Evolutionary conservation across 2,329 filamentous ascomycete species (phyloP), one percentile per base, ranked within the genome.

Genomic region (Fusarium sp.): DNA sequence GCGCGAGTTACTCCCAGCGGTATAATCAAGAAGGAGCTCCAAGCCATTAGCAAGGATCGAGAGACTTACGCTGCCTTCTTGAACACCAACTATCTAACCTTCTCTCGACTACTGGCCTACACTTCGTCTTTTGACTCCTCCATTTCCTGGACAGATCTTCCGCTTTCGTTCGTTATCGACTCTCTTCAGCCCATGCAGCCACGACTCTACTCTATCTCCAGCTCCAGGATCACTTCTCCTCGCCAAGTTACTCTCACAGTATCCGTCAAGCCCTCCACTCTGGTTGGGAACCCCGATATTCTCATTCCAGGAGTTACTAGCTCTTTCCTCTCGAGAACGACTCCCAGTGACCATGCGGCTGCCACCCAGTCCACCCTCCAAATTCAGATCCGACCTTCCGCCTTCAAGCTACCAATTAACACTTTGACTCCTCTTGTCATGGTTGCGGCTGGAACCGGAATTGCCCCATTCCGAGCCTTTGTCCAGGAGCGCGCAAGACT

Each of bases 281-380:
- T 72, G 0, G 2, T 27, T n/a, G 56, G 29, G 6, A 31, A 35
- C 2, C 40, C 67, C 3, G 35, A 40, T 3, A 18, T 37, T 14
- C 9, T 38, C 5, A 72, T 70, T 14, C 64, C 70, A 2, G 70
- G 70, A 0, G 35, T 72, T 14, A 45, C 54, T 13, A 72, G 67
- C 35, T 61, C 64, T 13, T 62, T 62, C 4, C 57, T 72, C 13
- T 35, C 61, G 0, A 38, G 10, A 24, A 29, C 47, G 5, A 6
- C 6, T 0, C 50, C 62, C 2, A 29, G 37, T 13, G 10, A 57
- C 7, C 27, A 45, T 45, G 27, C 1, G 2, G n/a, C 31, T 20
- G n/a, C 38, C 13, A 45, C 22, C 8, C 34, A n/a, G 8, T n/a
- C 54, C 8, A 58, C 35, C 1, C 10, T 58, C 1, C 54, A 40